phyloP scores from a whole-genome alignment of 495 filamentous ascomycete genomes.

The Xanthoparmelia taractica region DNA sequence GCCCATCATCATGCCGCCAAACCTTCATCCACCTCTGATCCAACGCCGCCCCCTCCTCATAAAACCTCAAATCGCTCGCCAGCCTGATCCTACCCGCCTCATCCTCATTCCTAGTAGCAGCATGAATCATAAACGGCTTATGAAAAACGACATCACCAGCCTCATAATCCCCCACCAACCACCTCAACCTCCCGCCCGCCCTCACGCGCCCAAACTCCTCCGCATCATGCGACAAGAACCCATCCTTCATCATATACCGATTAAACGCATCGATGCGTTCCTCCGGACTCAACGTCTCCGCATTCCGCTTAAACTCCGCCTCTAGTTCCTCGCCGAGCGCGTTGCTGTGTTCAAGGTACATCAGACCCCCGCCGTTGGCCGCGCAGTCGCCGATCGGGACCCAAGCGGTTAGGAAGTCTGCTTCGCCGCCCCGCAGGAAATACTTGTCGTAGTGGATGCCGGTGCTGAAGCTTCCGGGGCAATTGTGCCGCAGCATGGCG shows the following conservation, averaged over 20 bases:
- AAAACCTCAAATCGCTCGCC: constrained; percentile 43
- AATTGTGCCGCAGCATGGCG: constrained; percentile 51
- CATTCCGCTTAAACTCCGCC: constrained; percentile 40
- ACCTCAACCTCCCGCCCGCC: constrained; percentile 30
- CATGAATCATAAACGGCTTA: constrained; percentile 46
- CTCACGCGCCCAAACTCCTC: constrained; percentile 21
- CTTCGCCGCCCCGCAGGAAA: constrained; percentile 52
- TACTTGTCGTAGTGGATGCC: constrained; percentile 62
- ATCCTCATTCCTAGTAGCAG: constrained; percentile 42
- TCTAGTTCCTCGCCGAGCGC: constrained; percentile 41
- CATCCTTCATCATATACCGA: constrained; percentile 49
- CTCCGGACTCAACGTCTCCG: constrained; percentile 40
- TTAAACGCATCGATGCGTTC: constrained; percentile 50
- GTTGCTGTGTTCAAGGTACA: constrained; percentile 51
- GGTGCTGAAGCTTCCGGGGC: constrained; percentile 51
- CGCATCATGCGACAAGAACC: constrained; percentile 35
- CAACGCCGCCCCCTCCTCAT: constrained; percentile 20
- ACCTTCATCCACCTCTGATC: constrained; percentile 29
- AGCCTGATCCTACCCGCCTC: constrained; percentile 39
- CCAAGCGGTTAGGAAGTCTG: constrained; percentile 55
- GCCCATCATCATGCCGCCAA: constrained; percentile 27
- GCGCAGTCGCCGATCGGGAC: constrained; percentile 55
- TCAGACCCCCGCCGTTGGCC: constrained; percentile 51
- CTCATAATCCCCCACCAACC: constrained; percentile 35
- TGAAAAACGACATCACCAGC: constrained; percentile 53